Conservation (phyloP, 345 rosid species). For the Tarenaya hassleriana region DNA sequence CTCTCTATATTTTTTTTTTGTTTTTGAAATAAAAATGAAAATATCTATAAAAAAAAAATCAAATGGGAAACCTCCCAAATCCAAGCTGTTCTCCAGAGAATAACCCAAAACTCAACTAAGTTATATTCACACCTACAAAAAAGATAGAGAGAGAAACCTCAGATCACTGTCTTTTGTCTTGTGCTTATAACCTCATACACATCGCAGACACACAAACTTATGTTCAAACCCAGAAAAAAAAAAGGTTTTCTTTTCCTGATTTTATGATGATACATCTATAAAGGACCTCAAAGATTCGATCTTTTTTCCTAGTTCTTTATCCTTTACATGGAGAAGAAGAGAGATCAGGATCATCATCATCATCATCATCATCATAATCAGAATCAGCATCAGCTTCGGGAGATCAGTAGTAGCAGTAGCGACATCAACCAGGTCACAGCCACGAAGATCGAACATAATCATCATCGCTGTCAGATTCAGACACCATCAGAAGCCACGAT, state of each 20-base stretch:
- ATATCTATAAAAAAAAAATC: conserved; percentile 9
- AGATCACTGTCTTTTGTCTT: conserved; percentile 20
- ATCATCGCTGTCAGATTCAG: background rate
- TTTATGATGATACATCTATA: conserved; percentile 20
- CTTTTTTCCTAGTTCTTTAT: conserved; percentile 10
- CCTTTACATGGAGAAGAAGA: conserved; percentile 21
- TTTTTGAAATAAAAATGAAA: conserved; percentile 10
- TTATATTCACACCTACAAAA: conserved; percentile 42
- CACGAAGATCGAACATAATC: conserved; percentile 22
- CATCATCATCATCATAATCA: conserved; percentile 7
- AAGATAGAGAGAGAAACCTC: conserved; percentile 5
- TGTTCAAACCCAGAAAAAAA: conserved; percentile 17
- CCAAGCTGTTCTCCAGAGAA: conserved; percentile 68
- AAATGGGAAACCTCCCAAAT: conserved; percentile 49
- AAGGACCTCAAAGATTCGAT: conserved; percentile 20
- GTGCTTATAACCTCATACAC: too few species aligned
- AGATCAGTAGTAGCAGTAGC: conserved; percentile 12
- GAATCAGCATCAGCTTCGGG: too few species aligned
- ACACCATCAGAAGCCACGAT: conserved; percentile 21
- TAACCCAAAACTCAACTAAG: conserved; percentile 29
- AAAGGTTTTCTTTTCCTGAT: conserved; percentile 12
- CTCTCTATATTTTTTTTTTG: background rate
- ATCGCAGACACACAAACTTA: too few species aligned
- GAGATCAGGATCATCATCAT: conserved; percentile 13
- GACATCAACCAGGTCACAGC: background rate